These are phyloP conservation scores for Geum urbanum DNA, from an alignment of 306 rosid species.

Conservation along the genomic window DNA sequence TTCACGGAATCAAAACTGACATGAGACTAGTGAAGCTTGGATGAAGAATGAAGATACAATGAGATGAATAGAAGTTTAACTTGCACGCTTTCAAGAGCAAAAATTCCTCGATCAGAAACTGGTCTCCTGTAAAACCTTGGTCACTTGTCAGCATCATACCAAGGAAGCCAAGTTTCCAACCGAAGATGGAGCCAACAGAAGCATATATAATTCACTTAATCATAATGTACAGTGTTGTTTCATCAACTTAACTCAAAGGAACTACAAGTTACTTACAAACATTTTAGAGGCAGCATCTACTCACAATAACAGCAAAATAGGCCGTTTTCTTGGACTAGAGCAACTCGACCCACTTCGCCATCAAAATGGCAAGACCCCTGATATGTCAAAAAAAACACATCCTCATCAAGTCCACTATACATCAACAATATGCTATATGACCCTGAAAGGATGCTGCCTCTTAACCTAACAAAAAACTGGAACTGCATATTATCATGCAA, in stretches of 20 bases:
- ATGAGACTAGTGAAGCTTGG: too few relatives aligned
- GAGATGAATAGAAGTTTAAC: too few relatives aligned
- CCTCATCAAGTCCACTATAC: conserved; percentile 37
- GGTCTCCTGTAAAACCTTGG: too few relatives aligned
- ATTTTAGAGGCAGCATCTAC: background rate
- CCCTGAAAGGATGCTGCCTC: conserved; percentile 19
- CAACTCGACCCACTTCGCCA: conserved; percentile 6
- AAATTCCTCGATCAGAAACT: too few relatives aligned
- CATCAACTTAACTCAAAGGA: background rate
- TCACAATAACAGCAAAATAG: background rate
- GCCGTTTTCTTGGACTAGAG: background rate
- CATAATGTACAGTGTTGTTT: background rate
- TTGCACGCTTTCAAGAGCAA: too few relatives aligned
- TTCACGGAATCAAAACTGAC: too few relatives aligned
- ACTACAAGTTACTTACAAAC: background rate
- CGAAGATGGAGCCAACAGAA: background rate
- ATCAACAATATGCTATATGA: conserved; percentile 24
- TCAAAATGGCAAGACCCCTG: background rate
- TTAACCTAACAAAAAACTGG: conserved; percentile 35
- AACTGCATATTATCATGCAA: conserved; percentile 40
- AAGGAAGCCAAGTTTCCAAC: background rate
- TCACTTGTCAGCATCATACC: too few relatives aligned
- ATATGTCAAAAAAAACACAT: background rate
- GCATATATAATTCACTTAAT: background rate
- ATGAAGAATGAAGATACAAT: too few relatives aligned